Percentiles rank a stretch among this genome's conserved stretches.
Evolutionary conservation across 441 rosid genomes (phyloP).

Genomic region (Euphorbia schlechtendalii): DNA sequence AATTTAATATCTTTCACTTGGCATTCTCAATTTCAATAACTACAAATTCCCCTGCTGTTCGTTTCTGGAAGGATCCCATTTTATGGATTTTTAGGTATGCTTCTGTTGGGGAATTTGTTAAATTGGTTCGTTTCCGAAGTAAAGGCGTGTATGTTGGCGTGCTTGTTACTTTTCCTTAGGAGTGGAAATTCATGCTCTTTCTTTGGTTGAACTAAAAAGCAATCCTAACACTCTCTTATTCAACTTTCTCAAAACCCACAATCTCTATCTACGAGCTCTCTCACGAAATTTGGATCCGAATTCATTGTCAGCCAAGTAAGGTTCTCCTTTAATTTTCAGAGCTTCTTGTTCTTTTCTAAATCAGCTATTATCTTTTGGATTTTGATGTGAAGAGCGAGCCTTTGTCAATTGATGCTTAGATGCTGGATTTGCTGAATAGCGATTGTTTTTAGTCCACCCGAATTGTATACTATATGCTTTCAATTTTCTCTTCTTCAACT

Average conservation of each 20-base stretch:
- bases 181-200: constrained; percentile 20
- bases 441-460: not conserved
- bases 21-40: not conserved
- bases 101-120: not conserved
- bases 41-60: not conserved
- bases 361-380: too few relatives aligned
- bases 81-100: not conserved
- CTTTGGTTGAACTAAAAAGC: constrained; percentile 29
- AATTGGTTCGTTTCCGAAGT: not conserved
- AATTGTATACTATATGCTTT: not conserved
- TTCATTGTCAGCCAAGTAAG: constrained; percentile 1
- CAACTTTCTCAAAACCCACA: constrained; percentile 22
- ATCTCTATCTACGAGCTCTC: not conserved
- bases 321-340: not conserved
- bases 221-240: constrained; percentile 26
- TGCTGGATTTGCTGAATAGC: not conserved
- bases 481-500: not conserved
- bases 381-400: too few relatives aligned
- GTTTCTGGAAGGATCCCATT: not conserved
- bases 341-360: not conserved
- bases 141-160: constrained; percentile 24
- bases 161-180: constrained; percentile 24
- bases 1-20: not conserved
- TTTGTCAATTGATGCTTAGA: not conserved
- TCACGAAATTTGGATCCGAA: not conserved